Conservation (phyloP, 305 asterid species). For the Petunia hybrid region DNA sequence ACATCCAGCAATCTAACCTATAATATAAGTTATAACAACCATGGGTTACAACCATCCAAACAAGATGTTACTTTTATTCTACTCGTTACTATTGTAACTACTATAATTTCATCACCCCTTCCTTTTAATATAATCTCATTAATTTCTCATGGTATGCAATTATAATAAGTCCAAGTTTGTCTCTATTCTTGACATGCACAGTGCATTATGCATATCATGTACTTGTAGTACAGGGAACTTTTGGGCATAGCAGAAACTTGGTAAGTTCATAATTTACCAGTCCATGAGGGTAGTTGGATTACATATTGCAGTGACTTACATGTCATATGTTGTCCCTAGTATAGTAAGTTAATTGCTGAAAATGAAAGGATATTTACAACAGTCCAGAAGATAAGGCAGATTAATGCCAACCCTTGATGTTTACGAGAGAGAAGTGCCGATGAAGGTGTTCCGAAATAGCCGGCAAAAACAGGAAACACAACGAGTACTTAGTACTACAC, state of each 20-base stretch:
- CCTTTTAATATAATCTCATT: too few relatives aligned
- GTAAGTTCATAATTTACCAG: not conserved
- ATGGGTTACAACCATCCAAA: too few relatives aligned
- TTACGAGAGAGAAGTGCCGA: not conserved
- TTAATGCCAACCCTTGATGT: not conserved
- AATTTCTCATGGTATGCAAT: too few relatives aligned
- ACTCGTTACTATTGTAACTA: too few relatives aligned
- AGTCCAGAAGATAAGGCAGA: not conserved
- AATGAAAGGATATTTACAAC: conserved; percentile 9
- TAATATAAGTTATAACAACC: too few relatives aligned
- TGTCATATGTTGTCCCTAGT: not conserved
- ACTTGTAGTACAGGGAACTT: not conserved
- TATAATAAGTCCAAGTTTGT: too few relatives aligned
- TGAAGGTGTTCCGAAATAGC: not conserved
- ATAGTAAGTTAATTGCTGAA: not conserved
- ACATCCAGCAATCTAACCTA: not conserved
- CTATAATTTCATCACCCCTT: too few relatives aligned
- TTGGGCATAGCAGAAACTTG: not conserved
- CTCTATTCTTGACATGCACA: not conserved
- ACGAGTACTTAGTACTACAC: not conserved
- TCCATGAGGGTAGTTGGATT: not conserved
- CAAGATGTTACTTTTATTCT: too few relatives aligned
- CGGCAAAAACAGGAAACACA: not conserved
- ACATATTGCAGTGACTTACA: not conserved
- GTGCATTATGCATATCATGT: not conserved